phyloP scores from a whole-genome alignment of 768 basidiomycete genomes.

The Xerocomellus amylosporus region DNA sequence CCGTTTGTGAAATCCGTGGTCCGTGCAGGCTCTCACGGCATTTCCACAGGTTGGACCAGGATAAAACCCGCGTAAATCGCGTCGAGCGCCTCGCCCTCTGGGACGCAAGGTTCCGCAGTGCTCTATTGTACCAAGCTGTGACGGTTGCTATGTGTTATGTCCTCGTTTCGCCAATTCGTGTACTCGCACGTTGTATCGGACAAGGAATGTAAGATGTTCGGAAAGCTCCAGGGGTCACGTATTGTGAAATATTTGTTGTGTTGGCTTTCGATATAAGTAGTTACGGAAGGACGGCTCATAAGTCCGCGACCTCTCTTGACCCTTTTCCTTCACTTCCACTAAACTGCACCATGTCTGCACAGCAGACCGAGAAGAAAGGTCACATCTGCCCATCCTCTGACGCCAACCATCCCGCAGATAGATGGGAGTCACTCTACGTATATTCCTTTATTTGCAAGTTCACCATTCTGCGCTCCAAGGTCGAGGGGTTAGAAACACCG shows the following conservation, averaged over 20 bases:
- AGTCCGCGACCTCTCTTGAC: conserved; percentile 35
- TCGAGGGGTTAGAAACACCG: conserved; percentile 75
- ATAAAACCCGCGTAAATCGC: conserved; percentile 47
- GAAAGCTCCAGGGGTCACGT: conserved; percentile 25
- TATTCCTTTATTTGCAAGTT: conserved; percentile 85
- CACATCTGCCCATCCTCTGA: conserved; percentile 54
- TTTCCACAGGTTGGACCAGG: conserved; percentile 75
- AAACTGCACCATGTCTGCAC: conserved; percentile 37
- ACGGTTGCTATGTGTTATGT: conserved; percentile 16
- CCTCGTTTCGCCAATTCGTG: conserved; percentile 17
- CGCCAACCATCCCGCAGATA: conserved; percentile 72
- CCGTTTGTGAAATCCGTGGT: conserved; percentile 25
- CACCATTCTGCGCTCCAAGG: conserved; percentile 68
- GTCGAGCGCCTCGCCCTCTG: conserved; percentile 24
- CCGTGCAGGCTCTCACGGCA: conserved; percentile 31
- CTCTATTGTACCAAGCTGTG: conserved; percentile 17
- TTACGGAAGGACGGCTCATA: conserved; percentile 34
- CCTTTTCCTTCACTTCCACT: conserved; percentile 35
- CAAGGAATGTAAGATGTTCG: conserved; percentile 26
- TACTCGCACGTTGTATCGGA: conserved; percentile 18
- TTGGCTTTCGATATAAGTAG: conserved; percentile 37
- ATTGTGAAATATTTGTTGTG: conserved; percentile 37
- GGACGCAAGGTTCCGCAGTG: conserved; percentile 8
- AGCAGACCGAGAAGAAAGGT: conserved; percentile 44
- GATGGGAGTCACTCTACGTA: conserved; percentile 85